These are phyloP conservation scores for Agarophyton chilense DNA, from an alignment of 23 red algal genomes.

Conservation along the genomic window DNA sequence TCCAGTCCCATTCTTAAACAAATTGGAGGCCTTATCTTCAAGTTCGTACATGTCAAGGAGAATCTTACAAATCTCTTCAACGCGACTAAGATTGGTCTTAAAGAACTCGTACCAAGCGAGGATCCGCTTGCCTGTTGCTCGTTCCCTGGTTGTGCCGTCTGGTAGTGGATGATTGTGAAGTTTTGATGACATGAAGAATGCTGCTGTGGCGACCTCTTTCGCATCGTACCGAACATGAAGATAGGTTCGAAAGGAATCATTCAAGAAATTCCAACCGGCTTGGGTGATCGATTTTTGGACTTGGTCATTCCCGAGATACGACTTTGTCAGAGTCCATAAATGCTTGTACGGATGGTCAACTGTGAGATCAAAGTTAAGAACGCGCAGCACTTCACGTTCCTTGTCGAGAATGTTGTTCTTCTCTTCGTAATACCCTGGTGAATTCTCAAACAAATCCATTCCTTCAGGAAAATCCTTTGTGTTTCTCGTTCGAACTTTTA, in stretches of 20 bases:
- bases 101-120: slow-evolving; percentile 82
- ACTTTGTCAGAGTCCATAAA: slow-evolving; percentile 72
- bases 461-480: slow-evolving; percentile 89
- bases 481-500: slow-evolving; percentile 83
- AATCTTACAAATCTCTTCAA: slow-evolving; percentile 77
- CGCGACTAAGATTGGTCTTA: slow-evolving; percentile 63
- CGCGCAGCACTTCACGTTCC: slow-evolving; percentile 81
- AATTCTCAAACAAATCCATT: slow-evolving; percentile 74
- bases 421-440: slow-evolving; percentile 76
- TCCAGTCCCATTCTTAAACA: slow-evolving; percentile 38
- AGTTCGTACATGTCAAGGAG: slow-evolving; percentile 71
- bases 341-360: slow-evolving; percentile 85
- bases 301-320: slow-evolving; percentile 51
- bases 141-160: slow-evolving; percentile 67
- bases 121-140: slow-evolving; percentile 36
- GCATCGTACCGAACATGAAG: slow-evolving; percentile 81
- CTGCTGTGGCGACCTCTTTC: slow-evolving; percentile 80
- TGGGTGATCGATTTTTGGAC: slow-evolving; percentile 75
- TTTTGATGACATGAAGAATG: slow-evolving; percentile 73
- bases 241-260: slow-evolving; percentile 83
- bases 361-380: slow-evolving; percentile 91
- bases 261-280: slow-evolving; percentile 87
- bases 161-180: slow-evolving; percentile 65
- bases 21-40: slow-evolving; percentile 10
- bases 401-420: slow-evolving; percentile 79